phyloP scores from a whole-genome alignment of 2,329 filamentous ascomycete species.

The Penicillium sp. region DNA sequence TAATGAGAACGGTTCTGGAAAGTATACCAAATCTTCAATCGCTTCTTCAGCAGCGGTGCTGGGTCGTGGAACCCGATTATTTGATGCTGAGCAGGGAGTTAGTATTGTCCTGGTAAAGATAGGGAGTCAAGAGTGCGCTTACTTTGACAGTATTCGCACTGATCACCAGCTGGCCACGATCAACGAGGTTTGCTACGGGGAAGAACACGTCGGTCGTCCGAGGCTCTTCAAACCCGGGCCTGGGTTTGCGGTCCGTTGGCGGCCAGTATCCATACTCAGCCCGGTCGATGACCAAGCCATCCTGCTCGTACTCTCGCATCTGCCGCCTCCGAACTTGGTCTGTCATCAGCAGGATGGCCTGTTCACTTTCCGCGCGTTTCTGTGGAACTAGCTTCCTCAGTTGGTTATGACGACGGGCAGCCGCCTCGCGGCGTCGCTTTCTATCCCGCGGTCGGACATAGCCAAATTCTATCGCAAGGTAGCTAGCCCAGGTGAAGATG shows the following conservation, averaged over 20 bases:
- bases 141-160: slow-evolving; percentile 41
- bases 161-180: slow-evolving; percentile 44
- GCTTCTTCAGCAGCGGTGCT: slow-evolving; percentile 45
- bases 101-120: slow-evolving; percentile 14
- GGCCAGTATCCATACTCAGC: slow-evolving; percentile 46
- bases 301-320: slow-evolving; percentile 35
- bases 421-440: slow-evolving; percentile 36
- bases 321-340: slow-evolving; percentile 45
- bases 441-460: slow-evolving; percentile 43
- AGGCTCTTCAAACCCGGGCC: slow-evolving; percentile 24
- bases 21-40: slow-evolving; percentile 45
- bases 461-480: slow-evolving; percentile 46
- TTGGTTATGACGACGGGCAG: slow-evolving; percentile 40
- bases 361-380: slow-evolving; percentile 39
- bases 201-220: slow-evolving; percentile 45
- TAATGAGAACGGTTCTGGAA: slow-evolving; percentile 44
- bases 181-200: slow-evolving; percentile 48
- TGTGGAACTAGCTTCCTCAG: slow-evolving; percentile 40
- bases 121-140: slow-evolving; percentile 4
- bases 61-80: slow-evolving; percentile 49
- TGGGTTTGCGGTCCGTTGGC: slow-evolving; percentile 26
- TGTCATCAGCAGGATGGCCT: slow-evolving; percentile 45
- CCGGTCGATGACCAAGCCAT: slow-evolving; percentile 43
- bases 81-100: slow-evolving; percentile 37
- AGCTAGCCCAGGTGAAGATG: slow-evolving; percentile 42